A percentile compares a stretch with the other conserved stretches of the same genome.
Conservation (phyloP, 495 filamentous ascomycete genomes). For the Parathielavia hyrcaniae region DNA sequence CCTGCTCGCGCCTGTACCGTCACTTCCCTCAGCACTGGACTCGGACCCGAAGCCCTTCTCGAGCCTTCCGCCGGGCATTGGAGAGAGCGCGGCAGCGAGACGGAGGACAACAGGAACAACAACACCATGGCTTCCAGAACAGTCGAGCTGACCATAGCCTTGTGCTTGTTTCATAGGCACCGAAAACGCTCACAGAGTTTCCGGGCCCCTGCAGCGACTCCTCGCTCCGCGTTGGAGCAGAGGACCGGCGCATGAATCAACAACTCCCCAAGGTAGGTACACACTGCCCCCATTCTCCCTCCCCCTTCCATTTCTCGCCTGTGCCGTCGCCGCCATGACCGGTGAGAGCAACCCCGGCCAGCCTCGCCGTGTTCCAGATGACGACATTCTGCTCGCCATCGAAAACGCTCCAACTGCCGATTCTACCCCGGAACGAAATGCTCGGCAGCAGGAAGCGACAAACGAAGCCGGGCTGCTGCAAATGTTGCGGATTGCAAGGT, state of each 20-base stretch:
- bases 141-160: constrained; percentile 21
- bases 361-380: constrained; percentile 24
- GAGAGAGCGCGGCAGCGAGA: not conserved
- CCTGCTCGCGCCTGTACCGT: not conserved
- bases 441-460: constrained; percentile 5
- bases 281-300: constrained; percentile 5
- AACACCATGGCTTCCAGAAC: constrained; percentile 3
- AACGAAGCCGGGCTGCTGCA: constrained; percentile 11
- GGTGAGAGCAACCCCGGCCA: constrained; percentile 10
- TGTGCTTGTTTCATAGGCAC: constrained; percentile 17
- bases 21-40: not conserved
- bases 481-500: constrained; percentile 20
- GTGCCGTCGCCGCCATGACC: constrained; percentile 1
- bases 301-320: constrained; percentile 10
- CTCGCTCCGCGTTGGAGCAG: constrained; percentile 37
- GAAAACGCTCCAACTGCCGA: constrained; percentile 23
- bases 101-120: not conserved
- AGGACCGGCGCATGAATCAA: constrained; percentile 46
- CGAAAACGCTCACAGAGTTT: constrained; percentile 21
- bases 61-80: not conserved
- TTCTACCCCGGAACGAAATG: not conserved
- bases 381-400: constrained; percentile 30
- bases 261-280: constrained; percentile 49
- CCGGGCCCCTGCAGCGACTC: constrained; percentile 25
- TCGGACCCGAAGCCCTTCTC: not conserved